Conservation (phyloP, 768 basidiomycete species). For the Macrolepiota fuliginosa region DNA sequence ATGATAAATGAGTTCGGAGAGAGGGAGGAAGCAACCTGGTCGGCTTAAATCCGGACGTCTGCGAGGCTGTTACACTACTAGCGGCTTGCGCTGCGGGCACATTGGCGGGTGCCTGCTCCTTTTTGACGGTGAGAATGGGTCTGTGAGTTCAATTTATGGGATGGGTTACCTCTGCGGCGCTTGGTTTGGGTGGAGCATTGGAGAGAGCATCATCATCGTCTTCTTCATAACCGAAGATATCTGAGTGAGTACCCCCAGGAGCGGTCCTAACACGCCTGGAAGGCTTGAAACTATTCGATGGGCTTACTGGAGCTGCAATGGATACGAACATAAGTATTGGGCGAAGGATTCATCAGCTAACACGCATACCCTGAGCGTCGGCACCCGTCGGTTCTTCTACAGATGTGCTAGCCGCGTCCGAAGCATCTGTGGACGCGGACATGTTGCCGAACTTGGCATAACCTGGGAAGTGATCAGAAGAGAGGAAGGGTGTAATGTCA, state of each 20-base stretch:
- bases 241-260: slow-evolving; percentile 49
- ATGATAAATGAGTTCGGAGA: background rate
- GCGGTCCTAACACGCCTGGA: slow-evolving; percentile 54
- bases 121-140: background rate
- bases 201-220: slow-evolving; percentile 63
- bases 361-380: background rate
- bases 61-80: slow-evolving; percentile 19
- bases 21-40: slow-evolving; percentile 40
- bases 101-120: background rate
- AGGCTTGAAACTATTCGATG: slow-evolving; percentile 42
- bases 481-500: background rate
- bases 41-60: slow-evolving; percentile 39
- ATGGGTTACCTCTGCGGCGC: slow-evolving; percentile 14
- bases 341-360: background rate
- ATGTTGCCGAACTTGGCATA: slow-evolving; percentile 71
- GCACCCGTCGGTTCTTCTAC: slow-evolving; percentile 9
- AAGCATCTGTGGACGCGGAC: slow-evolving; percentile 24
- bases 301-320: slow-evolving; percentile 8
- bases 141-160: background rate
- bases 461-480: slow-evolving; percentile 35
- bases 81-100: background rate
- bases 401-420: background rate
- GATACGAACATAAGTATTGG: background rate
- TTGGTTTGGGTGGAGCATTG: slow-evolving; percentile 44
- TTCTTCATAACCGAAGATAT: slow-evolving; percentile 46